Percentiles rank a stretch among this genome's conserved stretches.
phyloP scores from a whole-genome alignment of 768 basidiomycete species.

The Psilocybe azurescens region DNA sequence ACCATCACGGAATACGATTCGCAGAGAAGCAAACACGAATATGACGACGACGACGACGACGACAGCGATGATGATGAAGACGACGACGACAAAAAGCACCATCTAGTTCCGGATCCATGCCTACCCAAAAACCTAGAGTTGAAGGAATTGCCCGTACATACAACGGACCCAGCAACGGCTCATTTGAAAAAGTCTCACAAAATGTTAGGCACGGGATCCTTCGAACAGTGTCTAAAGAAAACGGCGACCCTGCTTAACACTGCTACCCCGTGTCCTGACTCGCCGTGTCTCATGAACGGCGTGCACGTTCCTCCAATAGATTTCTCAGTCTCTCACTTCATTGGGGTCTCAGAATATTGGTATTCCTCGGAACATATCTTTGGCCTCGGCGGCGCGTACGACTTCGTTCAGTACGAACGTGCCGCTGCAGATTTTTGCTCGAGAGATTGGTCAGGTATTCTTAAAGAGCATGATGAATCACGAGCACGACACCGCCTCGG shows the following conservation, averaged over 20 bases:
- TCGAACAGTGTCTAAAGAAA: slow-evolving; percentile 77
- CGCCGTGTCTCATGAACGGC: slow-evolving; percentile 93
- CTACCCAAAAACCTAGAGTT: slow-evolving; percentile 78
- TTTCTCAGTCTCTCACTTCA: slow-evolving; percentile 91
- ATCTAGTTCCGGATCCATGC: slow-evolving; percentile 83
- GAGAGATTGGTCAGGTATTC: slow-evolving; percentile 78
- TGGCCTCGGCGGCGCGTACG: slow-evolving; percentile 92
- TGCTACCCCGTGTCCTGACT: slow-evolving; percentile 77
- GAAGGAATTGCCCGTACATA: slow-evolving; percentile 57
- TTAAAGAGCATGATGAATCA: slow-evolving; percentile 66
- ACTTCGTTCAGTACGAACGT: slow-evolving; percentile 95
- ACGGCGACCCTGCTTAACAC: slow-evolving; percentile 87
- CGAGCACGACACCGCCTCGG: slow-evolving; percentile 52
- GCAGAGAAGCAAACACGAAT: slow-evolving; percentile 21
- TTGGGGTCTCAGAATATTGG: slow-evolving; percentile 99
- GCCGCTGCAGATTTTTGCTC: slow-evolving; percentile 88
- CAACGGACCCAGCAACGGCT: slow-evolving; percentile 37
- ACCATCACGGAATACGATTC: slow-evolving; percentile 63
- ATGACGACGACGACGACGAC: slow-evolving; percentile 22
- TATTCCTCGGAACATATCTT: slow-evolving; percentile 98
- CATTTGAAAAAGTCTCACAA: slow-evolving; percentile 60
- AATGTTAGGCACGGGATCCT: slow-evolving; percentile 88
- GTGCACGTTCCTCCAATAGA: slow-evolving; percentile 94
- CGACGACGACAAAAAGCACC: slow-evolving; percentile 18
- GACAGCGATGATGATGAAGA: slow-evolving; percentile 30